Percentiles rank a stretch among this genome's conserved stretches.
These are phyloP conservation scores for Mucor racemosus DNA, from an alignment of 371 early-diverging fungal species.

Conservation along the genomic window DNA sequence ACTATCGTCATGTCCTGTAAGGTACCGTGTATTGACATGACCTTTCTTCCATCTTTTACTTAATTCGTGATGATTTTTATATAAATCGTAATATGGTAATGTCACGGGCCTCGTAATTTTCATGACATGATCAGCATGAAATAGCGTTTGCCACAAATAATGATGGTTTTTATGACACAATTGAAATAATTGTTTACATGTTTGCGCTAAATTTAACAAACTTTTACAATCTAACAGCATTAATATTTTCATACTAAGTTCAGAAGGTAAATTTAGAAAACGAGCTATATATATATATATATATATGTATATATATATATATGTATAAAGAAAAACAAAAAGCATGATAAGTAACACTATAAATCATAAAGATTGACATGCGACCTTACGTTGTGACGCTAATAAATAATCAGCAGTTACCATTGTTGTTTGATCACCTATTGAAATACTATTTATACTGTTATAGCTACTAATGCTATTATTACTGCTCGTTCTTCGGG, in stretches of 20 bases:
- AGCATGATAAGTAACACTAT: background rate
- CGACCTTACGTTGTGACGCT: constrained; percentile 12
- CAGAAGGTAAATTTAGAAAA: constrained; percentile 22
- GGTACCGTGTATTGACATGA: constrained; percentile 21
- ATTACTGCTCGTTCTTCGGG: constrained; percentile 7
- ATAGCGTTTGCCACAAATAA: constrained; percentile 27
- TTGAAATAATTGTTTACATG: constrained; percentile 21
- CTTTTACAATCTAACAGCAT: constrained; percentile 17
- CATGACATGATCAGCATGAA: constrained; percentile 17
- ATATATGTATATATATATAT: too few species aligned
- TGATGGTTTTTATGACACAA: constrained; percentile 18
- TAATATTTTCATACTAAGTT: constrained; percentile 20
- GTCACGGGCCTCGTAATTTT: constrained; percentile 5
- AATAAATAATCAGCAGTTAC: constrained; percentile 2
- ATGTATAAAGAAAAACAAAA: too few species aligned
- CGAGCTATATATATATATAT: background rate
- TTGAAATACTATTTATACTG: background rate
- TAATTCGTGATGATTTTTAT: constrained; percentile 25
- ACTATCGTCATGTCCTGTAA: constrained; percentile 84
- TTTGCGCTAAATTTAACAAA: constrained; percentile 16
- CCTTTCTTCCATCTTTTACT: constrained; percentile 28
- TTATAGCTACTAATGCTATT: background rate
- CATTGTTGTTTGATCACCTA: constrained; percentile 1
- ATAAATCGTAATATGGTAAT: constrained; percentile 22
- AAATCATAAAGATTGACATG: background rate